Evolutionary conservation across 2,329 filamentous ascomycete genomes (phyloP), one percentile per base, ranked within the genome.

Genomic region (Pseudocercospora fuligena): DNA sequence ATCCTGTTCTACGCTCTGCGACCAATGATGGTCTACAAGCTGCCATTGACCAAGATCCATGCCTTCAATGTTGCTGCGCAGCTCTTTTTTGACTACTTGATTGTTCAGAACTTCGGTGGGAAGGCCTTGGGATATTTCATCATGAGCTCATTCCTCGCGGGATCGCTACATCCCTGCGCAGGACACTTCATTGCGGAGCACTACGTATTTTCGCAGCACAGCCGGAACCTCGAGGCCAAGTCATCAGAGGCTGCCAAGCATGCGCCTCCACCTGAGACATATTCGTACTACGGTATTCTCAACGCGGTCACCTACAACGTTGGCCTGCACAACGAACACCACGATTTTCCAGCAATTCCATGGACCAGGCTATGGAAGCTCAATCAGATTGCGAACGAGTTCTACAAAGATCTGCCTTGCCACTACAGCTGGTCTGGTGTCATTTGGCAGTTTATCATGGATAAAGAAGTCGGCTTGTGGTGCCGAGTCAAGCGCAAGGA

Each of bases 111-210:
- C 60, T 85, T 87, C 65, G 89, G 90, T 54, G 75, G 83, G 63
- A 86, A 89, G 71, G 86, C 92, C 0, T 77, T 98, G 54, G 86
- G 89, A 70, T 99, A 99, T 83, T 84, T 99, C 49, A 83, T 99
- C 61, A 82, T 96, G 72, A 95, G 91, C 75, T 95, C 92, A 60
- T 98, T 99, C 85, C 87, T 99, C 2, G 95, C 95, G 1, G 95
- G 95, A 40, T 94, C 91, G 56, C 86, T 99, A 33, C 95, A 99
- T 82, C 95, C 95, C 3, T 92, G 94, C 66, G 95, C 95, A 0
- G 95, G 93, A 53, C 95, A 99, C 82, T 99, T 99, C 84, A 99
- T 99, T 80, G 94, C 95, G 65, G 95, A 99, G 83, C 95, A 99
- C 76, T 85, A 85, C 74, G 83, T 85, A 23, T 85, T 85, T 70